A percentile compares a stretch with the other conserved stretches of the same genome.
These are phyloP conservation scores for Pharnaceum exiguum DNA, from an alignment of 148 eudicot genomes.

Conservation along the genomic window DNA sequence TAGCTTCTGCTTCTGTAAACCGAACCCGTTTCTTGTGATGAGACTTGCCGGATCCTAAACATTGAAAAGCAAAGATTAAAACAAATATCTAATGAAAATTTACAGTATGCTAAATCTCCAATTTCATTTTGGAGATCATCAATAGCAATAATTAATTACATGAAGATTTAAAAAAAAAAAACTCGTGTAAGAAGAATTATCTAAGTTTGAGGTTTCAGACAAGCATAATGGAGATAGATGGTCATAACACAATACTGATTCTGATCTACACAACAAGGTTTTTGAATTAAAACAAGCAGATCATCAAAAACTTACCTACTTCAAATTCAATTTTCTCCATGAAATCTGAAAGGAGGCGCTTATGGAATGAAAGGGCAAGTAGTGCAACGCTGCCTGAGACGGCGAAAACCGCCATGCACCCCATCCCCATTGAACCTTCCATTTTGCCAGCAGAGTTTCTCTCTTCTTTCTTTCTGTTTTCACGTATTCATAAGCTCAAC, in stretches of 20 bases:
- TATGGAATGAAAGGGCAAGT: slow-evolving; percentile 57
- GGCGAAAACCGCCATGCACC: slow-evolving; percentile 64
- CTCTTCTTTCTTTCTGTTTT: slow-evolving; percentile 7
- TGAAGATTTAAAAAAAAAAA: not conserved
- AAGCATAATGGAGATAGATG: too few relatives aligned
- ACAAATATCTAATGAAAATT: not conserved
- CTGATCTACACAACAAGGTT: too few relatives aligned
- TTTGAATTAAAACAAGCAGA: too few relatives aligned
- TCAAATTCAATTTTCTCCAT: slow-evolving; percentile 71
- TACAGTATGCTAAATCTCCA: too few relatives aligned
- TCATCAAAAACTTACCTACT: slow-evolving; percentile 40
- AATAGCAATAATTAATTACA: not conserved
- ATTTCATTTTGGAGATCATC: too few relatives aligned
- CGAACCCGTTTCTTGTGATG: slow-evolving; percentile 47
- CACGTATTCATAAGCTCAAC: not conserved
- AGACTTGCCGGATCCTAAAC: slow-evolving; percentile 24
- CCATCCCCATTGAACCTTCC: slow-evolving; percentile 55
- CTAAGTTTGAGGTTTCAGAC: too few relatives aligned
- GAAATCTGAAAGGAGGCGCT: slow-evolving; percentile 68
- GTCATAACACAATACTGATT: too few relatives aligned
- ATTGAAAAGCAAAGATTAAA: not conserved
- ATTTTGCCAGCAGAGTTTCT: slow-evolving; percentile 10
- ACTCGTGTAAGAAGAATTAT: too few relatives aligned
- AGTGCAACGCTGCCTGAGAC: slow-evolving; percentile 75
- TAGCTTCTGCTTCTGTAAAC: slow-evolving; percentile 22